Evolutionary conservation across 192 early-diverging fungal genomes (phyloP).

Genomic region (Haplosporangium gracile): DNA sequence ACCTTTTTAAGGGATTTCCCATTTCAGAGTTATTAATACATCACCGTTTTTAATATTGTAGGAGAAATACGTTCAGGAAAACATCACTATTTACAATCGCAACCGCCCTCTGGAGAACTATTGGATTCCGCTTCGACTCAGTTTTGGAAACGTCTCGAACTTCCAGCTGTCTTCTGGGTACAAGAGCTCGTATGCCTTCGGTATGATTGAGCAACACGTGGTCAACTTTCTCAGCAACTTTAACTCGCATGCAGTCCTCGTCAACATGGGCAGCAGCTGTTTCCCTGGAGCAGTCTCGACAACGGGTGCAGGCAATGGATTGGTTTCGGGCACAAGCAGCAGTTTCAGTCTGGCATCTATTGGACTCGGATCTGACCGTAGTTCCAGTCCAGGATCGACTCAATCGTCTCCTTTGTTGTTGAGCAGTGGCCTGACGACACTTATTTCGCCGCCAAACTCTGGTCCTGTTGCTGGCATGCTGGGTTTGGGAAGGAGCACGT

Average conservation of each 20-base stretch:
- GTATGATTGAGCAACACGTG: slow-evolving; percentile 73
- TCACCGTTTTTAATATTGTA: slow-evolving; percentile 22
- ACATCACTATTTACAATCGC: slow-evolving; percentile 79
- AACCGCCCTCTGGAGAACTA: slow-evolving; percentile 76
- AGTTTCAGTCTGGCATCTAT: slow-evolving; percentile 12
- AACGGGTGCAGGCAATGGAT: background rate
- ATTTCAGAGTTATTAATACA: background rate
- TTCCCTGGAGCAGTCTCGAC: background rate
- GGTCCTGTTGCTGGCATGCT: slow-evolving; percentile 48
- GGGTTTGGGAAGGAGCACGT: slow-evolving; percentile 30
- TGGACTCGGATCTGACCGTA: slow-evolving; percentile 33
- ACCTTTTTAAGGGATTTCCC: background rate
- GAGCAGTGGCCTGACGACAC: slow-evolving; percentile 10
- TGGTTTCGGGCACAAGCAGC: background rate
- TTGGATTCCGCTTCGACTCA: slow-evolving; percentile 73
- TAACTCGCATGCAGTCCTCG: slow-evolving; percentile 57
- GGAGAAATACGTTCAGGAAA: slow-evolving; percentile 83
- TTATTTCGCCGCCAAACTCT: slow-evolving; percentile 11
- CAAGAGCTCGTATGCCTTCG: slow-evolving; percentile 67
- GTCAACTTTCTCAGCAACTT: slow-evolving; percentile 74
- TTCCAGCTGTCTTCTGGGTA: slow-evolving; percentile 83
- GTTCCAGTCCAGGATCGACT: background rate
- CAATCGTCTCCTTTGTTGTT: slow-evolving; percentile 11
- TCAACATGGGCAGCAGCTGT: slow-evolving; percentile 45
- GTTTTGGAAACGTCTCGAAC: slow-evolving; percentile 75